Base-by-base conservation (phyloP, 352 stramenopile genomes). In the Pythium vanterpoolii region DNA sequence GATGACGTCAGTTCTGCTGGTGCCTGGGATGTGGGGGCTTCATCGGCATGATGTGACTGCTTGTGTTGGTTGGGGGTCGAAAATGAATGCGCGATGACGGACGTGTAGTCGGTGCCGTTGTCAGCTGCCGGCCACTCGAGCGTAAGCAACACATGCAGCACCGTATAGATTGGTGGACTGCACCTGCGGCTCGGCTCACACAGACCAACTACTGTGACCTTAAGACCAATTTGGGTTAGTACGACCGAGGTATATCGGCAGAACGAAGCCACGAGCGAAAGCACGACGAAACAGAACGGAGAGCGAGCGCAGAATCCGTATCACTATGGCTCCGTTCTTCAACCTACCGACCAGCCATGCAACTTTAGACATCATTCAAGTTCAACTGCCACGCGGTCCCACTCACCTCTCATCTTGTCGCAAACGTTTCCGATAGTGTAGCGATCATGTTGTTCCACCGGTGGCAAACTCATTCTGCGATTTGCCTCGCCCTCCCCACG, bases 401-500 rank as follows among this genome's bases (percentile, higher is more conserved):
- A 39, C 14, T 39, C 33, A 39, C 33, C n/a, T n/a, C n/a, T n/a
- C n/a, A n/a, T n/a, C n/a, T n/a, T n/a, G n/a, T n/a, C n/a, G n/a
- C n/a, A n/a, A n/a, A n/a, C n/a, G n/a, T n/a, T n/a, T n/a, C n/a
- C n/a, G n/a, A 36, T 6, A 36, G 11, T 11, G 31, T 16, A 43
- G 10, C 36, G 36, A 21, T 43, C 18, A 8, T 43, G 6, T 43
- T 43, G 11, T 33, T 19, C 21, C 9, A 27, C 5, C 8, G n/a
- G 40, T 45, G 39, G 26, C 39, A 45, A 27, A 11, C 33, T 46
- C 49, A 56, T 24, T 56, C 31, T 56, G 31, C 49, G 21, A 56
- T 56, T 56, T 34, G 33, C 49, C 8, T 46, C 33, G 33, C 34
- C 19, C 21, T 34, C 7, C 4, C 9, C 43, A 31, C 43, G 16